Conservation (phyloP, 257 asterid genomes). For the Scutellaria galericulata region DNA sequence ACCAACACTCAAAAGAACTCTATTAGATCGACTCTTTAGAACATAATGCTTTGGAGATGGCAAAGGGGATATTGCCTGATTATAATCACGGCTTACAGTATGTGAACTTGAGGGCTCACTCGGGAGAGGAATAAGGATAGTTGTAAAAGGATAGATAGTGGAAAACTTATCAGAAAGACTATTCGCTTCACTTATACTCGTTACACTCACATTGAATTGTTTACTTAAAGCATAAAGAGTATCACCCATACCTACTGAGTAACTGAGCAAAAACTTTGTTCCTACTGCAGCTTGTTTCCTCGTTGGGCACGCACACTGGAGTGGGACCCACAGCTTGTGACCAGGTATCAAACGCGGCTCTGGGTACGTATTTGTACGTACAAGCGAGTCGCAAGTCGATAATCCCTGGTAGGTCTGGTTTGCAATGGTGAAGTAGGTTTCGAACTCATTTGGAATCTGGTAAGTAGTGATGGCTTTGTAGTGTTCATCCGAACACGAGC, state of each 20-base stretch:
- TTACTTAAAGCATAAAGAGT: conserved; percentile 39
- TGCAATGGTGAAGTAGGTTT: conserved; percentile 52
- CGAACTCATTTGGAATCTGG: conserved; percentile 6
- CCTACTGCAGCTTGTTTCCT: conserved; percentile 43
- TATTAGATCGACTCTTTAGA: conserved; percentile 33
- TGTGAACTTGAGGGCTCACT: conserved; percentile 41
- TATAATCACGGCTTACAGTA: conserved; percentile 5
- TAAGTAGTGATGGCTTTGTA: conserved; percentile 48
- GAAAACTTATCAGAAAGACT: conserved; percentile 37
- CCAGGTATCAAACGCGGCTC: conserved; percentile 34
- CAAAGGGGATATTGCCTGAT: conserved; percentile 21
- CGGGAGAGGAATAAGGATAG: conserved; percentile 51
- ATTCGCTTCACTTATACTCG: conserved; percentile 47
- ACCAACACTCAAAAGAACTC: conserved; percentile 29
- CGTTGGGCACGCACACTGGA: conserved; percentile 63
- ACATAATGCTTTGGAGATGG: neutral
- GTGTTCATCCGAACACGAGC: conserved; percentile 51
- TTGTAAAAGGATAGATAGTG: conserved; percentile 47
- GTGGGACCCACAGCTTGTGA: conserved; percentile 51
- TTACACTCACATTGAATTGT: conserved; percentile 45
- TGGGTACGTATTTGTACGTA: conserved; percentile 26
- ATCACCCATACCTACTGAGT: conserved; percentile 46
- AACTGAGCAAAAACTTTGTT: conserved; percentile 48
- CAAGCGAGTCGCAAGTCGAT: conserved; percentile 50
- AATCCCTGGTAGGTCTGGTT: conserved; percentile 58